Percentiles rank a stretch among this genome's conserved stretches.
These are phyloP conservation scores for Petunia secreta DNA, from an alignment of 257 asterid species.

Conservation along the genomic window DNA sequence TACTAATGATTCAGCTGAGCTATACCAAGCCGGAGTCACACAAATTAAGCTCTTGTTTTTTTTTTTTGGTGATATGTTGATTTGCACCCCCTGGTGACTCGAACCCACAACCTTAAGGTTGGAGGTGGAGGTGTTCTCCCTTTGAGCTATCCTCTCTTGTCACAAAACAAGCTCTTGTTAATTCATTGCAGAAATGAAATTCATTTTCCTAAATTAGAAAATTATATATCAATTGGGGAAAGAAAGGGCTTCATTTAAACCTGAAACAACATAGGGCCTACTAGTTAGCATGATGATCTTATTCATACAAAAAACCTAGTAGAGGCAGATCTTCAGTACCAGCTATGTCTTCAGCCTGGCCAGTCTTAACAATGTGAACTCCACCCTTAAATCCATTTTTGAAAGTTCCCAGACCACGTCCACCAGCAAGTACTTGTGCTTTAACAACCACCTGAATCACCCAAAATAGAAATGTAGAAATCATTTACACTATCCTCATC, in stretches of 20 bases:
- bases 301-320: background rate
- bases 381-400: constrained; percentile 91
- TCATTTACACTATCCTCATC: background rate
- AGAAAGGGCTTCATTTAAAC: no score
- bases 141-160: no score
- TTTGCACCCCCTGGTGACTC: no score
- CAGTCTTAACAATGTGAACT: constrained; percentile 83
- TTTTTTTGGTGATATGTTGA: background rate
- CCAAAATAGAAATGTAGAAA: constrained; percentile 1
- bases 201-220: background rate
- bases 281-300: background rate
- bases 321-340: constrained; percentile 44
- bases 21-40: background rate
- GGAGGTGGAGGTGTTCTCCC: no score
- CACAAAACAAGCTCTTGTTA: background rate
- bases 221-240: background rate
- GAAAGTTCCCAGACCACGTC: constrained; percentile 85
- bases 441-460: constrained; percentile 74
- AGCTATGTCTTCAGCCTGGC: constrained; percentile 75
- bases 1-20: background rate
- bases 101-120: no score
- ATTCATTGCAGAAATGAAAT: background rate
- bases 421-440: constrained; percentile 93
- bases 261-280: background rate
- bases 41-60: background rate